Conservation (phyloP, 768 basidiomycete species). For the Russula compacta region DNA sequence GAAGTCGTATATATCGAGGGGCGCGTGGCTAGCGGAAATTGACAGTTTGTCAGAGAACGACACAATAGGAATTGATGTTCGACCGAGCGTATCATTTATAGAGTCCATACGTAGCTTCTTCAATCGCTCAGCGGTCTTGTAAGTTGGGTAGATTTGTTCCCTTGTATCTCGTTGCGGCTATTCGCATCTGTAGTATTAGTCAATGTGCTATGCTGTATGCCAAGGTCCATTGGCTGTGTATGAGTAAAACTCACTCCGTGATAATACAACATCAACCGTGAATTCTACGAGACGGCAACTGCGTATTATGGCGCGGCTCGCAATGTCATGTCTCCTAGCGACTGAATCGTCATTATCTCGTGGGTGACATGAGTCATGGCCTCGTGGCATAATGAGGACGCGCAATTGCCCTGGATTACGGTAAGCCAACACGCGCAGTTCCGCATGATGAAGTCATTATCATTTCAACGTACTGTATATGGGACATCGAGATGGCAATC, state of each 20-base stretch:
- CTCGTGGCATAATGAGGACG: too few species aligned
- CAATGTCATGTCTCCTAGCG: too few species aligned
- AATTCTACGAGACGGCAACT: too few species aligned
- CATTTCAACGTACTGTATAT: too few species aligned
- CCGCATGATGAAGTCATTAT: too few species aligned
- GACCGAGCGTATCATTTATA: conserved; percentile 3
- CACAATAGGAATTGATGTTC: conserved; percentile 1
- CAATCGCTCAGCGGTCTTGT: conserved; percentile 1
- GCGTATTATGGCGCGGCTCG: too few species aligned
- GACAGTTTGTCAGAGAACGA: conserved; percentile 1
- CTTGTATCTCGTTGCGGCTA: not conserved
- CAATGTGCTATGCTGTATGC: not conserved
- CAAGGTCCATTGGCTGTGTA: not conserved
- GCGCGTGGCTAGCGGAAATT: conserved; percentile 2
- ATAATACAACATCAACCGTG: too few species aligned
- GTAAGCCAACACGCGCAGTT: too few species aligned
- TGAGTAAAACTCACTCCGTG: not conserved
- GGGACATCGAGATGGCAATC: too few species aligned
- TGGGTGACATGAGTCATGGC: too few species aligned
- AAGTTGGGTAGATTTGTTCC: not conserved
- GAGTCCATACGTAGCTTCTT: conserved; percentile 13
- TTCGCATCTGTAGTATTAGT: not conserved
- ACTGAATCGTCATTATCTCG: too few species aligned
- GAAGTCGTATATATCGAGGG: conserved; percentile 7
- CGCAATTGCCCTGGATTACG: too few species aligned